Conservation (phyloP, 129 eudicot species). For the Artemisia argyi region DNA sequence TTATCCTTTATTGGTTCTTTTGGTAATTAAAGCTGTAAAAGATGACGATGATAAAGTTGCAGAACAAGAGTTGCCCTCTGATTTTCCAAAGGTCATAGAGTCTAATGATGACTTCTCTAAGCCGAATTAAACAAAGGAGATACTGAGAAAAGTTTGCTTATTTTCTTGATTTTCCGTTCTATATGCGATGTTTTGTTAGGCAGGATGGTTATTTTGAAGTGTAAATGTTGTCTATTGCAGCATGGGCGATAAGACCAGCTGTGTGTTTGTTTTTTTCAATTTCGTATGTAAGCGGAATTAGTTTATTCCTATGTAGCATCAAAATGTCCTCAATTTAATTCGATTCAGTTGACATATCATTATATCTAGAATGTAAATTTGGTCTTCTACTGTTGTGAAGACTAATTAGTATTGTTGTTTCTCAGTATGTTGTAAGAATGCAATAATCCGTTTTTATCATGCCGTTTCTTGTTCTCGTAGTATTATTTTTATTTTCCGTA, state of each 20-base stretch:
- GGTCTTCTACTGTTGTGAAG: not conserved
- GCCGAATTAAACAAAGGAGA: conserved; percentile 18
- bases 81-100: conserved; percentile 18
- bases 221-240: conserved; percentile 27
- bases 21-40: conserved; percentile 70
- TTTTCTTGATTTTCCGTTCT: not conserved
- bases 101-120: conserved; percentile 25
- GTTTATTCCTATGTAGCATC: not conserved
- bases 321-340: not conserved
- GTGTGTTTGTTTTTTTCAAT: conserved; percentile 3
- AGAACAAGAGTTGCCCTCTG: conserved; percentile 34
- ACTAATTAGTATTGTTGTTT: not conserved
- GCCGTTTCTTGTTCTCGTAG: too few species aligned
- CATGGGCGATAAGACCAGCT: not conserved
- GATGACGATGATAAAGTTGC: conserved; percentile 43
- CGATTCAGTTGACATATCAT: not conserved
- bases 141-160: not conserved
- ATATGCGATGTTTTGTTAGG: not conserved
- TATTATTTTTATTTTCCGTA: too few species aligned
- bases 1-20: conserved; percentile 46
- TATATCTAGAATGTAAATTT: not conserved
- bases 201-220: not conserved
- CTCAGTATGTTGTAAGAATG: not conserved
- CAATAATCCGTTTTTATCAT: not conserved
- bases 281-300: not conserved